Conservation (phyloP, 495 filamentous ascomycete species). For the Penicillium bialowiezense region DNA sequence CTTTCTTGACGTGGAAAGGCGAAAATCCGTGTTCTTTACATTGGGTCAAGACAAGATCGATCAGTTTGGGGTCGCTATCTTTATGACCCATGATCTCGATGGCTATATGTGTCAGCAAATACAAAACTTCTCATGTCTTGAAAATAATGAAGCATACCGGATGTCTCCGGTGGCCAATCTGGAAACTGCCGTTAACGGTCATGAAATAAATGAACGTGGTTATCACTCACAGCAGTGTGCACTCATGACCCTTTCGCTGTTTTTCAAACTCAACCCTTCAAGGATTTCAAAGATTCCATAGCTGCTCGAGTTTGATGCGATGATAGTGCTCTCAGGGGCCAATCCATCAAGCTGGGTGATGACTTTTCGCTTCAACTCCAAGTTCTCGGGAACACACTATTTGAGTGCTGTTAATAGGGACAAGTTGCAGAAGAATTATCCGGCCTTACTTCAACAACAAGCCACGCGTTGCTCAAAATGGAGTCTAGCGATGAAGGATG, state of each 20-base stretch:
- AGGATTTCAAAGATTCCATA: constrained; percentile 35
- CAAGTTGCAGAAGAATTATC: neutral
- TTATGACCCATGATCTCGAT: constrained; percentile 41
- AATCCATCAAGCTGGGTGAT: constrained; percentile 29
- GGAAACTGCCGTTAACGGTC: neutral
- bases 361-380: constrained; percentile 25
- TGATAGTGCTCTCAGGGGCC: constrained; percentile 24
- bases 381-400: constrained; percentile 36
- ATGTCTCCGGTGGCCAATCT: constrained; percentile 43
- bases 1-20: constrained; percentile 34
- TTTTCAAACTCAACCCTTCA: constrained; percentile 23
- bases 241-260: constrained; percentile 25
- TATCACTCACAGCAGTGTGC: constrained; percentile 34
- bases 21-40: constrained; percentile 33
- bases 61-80: constrained; percentile 24
- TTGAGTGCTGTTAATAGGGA: neutral
- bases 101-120: constrained; percentile 11
- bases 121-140: neutral
- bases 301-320: constrained; percentile 42
- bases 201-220: neutral
- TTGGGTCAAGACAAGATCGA: constrained; percentile 23
- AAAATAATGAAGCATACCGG: constrained; percentile 15
- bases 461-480: constrained; percentile 27
- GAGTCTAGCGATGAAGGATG: constrained; percentile 10
- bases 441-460: constrained; percentile 32